Evolutionary conservation across 2,329 filamentous ascomycete genomes (phyloP), one percentile per base, ranked within the genome.

Genomic region (Juglanconis juglandina): DNA sequence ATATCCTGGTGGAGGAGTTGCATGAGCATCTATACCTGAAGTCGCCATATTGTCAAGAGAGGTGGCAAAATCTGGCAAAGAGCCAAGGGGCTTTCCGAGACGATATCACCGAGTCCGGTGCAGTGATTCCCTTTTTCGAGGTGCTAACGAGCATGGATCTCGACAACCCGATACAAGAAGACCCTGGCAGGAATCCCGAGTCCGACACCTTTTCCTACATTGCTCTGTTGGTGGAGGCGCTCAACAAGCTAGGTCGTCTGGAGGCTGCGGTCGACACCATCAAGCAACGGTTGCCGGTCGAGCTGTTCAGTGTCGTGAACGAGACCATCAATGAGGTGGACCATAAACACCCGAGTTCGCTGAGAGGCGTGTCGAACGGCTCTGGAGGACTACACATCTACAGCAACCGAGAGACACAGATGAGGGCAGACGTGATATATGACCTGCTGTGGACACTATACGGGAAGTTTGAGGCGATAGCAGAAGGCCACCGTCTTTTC

Each of bases 21-120:
- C 95, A 99, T 71, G 95, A 96, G 72, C 95, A 99, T 75, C 81
- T 99, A 4, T 99, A 99, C 71, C 85, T 99, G 44, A 98, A 98
- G 72, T 98, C 94, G 3, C 95, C 94, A 0, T 99, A 99, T 72
- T 98, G 94, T 71, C 92, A 96, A 71, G 92, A 96, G 71, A 83
- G 95, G 66, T 99, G 95, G 95, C 96, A 96, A 74, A 85, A 84
- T 61, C 85, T 96, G 62, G 83, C 88, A 42, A 89, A 88, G 67
- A 84, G 82, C 42, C 87, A 90, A 65, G 81, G 84, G 6, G 54
- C 62, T 1, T 78, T 76, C 63, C 77, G 76, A 48, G 81, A 83
- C 54, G 76, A 72, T 42, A 81, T 79, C 60, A 71, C 75, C n/a
- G 77, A 82, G 13, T 71, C 76, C 13, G 76, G 73, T 10, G 68